Percentiles rank a stretch among this genome's conserved stretches.
These are phyloP conservation scores for Termitomyces sp. DNA, from an alignment of 768 basidiomycete species.

Conservation along the genomic window DNA sequence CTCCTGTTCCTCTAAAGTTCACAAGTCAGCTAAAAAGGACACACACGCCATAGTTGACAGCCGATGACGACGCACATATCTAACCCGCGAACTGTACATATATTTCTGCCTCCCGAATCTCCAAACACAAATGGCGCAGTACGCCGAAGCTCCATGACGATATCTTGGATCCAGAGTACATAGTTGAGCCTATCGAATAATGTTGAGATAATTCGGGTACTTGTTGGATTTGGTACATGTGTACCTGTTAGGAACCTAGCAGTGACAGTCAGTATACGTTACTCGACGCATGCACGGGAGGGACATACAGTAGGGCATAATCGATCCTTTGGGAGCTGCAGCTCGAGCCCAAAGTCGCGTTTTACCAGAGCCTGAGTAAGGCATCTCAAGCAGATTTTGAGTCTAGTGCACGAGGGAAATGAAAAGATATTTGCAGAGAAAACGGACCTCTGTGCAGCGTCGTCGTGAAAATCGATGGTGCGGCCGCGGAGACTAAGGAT, in stretches of 20 bases:
- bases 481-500: constrained; percentile 15
- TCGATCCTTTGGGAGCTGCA: constrained; percentile 63
- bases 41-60: not conserved
- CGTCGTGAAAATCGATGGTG: constrained; percentile 73
- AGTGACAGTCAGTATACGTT: not conserved
- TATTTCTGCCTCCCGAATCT: not conserved
- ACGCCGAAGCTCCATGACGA: constrained; percentile 33
- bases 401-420: not conserved
- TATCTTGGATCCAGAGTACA: constrained; percentile 78
- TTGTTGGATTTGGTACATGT: not conserved
- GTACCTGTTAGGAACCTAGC: constrained; percentile 70
- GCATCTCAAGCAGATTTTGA: constrained; percentile 36
- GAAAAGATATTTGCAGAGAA: not conserved
- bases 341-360: constrained; percentile 63
- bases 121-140: constrained; percentile 3
- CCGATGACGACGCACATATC: constrained; percentile 56
- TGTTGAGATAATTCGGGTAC: not conserved
- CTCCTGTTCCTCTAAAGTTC: constrained; percentile 69
- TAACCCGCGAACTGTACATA: constrained; percentile 41
- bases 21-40: not conserved
- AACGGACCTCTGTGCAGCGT: constrained; percentile 60
- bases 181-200: constrained; percentile 68
- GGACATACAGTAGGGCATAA: constrained; percentile 76
- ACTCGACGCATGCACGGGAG: not conserved
- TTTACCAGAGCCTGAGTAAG: constrained; percentile 76